phyloP scores from a whole-genome alignment of 139 green algal species.

The Micromonas commoda region DNA sequence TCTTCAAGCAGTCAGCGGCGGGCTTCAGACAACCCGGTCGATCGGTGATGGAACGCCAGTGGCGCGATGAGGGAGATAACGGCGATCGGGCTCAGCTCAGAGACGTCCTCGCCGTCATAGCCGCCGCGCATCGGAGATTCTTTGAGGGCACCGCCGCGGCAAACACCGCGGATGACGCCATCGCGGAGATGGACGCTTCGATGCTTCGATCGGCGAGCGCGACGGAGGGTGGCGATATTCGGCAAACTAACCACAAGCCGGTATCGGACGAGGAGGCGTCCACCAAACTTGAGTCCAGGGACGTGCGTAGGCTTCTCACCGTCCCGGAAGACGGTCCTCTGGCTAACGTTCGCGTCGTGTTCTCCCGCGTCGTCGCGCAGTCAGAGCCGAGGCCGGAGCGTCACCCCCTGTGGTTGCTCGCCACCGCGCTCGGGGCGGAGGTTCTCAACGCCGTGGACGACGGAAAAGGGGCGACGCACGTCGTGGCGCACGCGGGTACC shows the following conservation, averaged over 20 bases:
- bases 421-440: conserved; percentile 57
- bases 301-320: conserved; percentile 44
- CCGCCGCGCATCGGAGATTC: conserved; percentile 46
- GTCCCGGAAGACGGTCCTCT: conserved; percentile 40
- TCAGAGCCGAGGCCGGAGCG: conserved; percentile 35
- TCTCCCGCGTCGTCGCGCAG: conserved; percentile 66
- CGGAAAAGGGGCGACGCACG: conserved; percentile 48
- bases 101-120: conserved; percentile 47
- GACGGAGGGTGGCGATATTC: neutral
- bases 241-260: neutral
- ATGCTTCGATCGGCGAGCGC: neutral
- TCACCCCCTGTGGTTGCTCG: conserved; percentile 71
- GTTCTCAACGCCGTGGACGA: conserved; percentile 34
- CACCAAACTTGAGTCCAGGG: neutral
- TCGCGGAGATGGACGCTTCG: neutral
- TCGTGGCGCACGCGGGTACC: conserved; percentile 47
- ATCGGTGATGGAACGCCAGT: neutral
- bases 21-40: conserved; percentile 22
- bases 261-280: neutral
- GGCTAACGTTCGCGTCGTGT: conserved; percentile 54
- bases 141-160: conserved; percentile 30
- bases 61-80: neutral
- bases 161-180: neutral
- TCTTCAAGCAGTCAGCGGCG: conserved; percentile 58
- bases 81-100: conserved; percentile 62